A percentile compares a stretch with the other conserved stretches of the same genome.
Conservation (phyloP, 2,329 filamentous ascomycete species). For the Penicillium sp. region DNA sequence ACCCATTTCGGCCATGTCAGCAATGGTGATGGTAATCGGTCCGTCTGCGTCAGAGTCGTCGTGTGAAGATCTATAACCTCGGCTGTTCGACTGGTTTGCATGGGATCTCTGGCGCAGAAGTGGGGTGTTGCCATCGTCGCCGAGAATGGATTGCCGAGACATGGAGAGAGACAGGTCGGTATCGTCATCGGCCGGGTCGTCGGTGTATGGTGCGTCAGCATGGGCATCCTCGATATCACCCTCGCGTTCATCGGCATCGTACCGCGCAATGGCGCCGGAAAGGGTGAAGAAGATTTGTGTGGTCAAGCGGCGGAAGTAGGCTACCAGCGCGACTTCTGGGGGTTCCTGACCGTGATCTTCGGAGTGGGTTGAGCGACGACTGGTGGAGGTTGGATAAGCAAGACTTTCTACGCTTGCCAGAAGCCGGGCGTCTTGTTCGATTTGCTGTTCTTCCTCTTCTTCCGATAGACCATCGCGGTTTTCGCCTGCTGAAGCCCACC, state of each 20-base stretch:
- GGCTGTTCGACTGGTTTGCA: conserved; percentile 4
- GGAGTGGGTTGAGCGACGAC: conserved; percentile 25
- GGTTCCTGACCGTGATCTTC: conserved; percentile 32
- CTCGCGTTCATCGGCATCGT: conserved; percentile 30
- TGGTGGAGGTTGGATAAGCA: conserved; percentile 23
- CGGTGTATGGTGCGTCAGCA: conserved; percentile 18
- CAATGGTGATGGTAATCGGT: conserved; percentile 36
- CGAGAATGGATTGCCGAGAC: conserved; percentile 22
- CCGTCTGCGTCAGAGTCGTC: conserved; percentile 14
- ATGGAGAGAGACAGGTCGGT: conserved; percentile 20
- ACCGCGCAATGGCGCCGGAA: conserved; percentile 40
- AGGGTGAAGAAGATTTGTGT: conserved; percentile 43
- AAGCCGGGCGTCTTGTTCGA: conserved; percentile 42
- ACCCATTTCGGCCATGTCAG: conserved; percentile 46
- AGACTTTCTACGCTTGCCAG: conserved; percentile 34
- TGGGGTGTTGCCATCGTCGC: conserved; percentile 26
- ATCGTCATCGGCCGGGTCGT: conserved; percentile 23
- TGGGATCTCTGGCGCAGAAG: conserved; percentile 21
- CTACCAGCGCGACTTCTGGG: conserved; percentile 45
- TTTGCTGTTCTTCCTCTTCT: conserved; percentile 47
- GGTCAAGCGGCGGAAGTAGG: conserved; percentile 47
- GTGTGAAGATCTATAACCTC: conserved; percentile 1
- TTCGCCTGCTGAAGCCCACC: conserved; percentile 63
- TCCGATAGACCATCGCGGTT: conserved; percentile 50
- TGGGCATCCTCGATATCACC: conserved; percentile 13